phyloP scores from a whole-genome alignment of 768 basidiomycete genomes.

The Lactifluus piperatus region DNA sequence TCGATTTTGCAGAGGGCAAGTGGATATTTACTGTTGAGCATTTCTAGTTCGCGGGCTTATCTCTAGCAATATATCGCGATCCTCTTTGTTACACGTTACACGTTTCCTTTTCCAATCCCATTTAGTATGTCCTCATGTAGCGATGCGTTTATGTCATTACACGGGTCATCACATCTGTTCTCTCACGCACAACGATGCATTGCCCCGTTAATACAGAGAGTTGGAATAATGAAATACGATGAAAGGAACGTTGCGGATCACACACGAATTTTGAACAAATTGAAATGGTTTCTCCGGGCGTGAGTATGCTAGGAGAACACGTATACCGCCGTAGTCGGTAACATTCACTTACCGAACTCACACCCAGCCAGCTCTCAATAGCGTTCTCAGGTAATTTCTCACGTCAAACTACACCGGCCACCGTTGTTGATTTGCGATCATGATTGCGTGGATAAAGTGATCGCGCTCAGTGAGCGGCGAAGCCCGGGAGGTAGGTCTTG shows the following conservation, averaged over 20 bases:
- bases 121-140: not conserved
- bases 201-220: not conserved
- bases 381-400: not conserved
- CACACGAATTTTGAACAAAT: not conserved
- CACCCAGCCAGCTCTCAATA: not conserved
- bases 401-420: not conserved
- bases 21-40: conserved; percentile 95
- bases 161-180: not conserved
- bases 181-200: not conserved
- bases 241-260: not conserved
- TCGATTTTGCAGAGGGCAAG: conserved; percentile 70
- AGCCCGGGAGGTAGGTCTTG: not conserved
- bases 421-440: too few species aligned
- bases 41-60: conserved; percentile 43
- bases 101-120: not conserved
- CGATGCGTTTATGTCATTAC: not conserved
- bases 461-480: not conserved
- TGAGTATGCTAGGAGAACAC: too few species aligned
- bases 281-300: not conserved
- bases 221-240: not conserved
- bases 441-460: too few species aligned
- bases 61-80: not conserved
- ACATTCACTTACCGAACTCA: not conserved
- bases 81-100: not conserved
- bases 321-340: not conserved